Evolutionary conservation across 1,284 basidiomycete genomes (phyloP).

Genomic region (Boletus sp.): DNA sequence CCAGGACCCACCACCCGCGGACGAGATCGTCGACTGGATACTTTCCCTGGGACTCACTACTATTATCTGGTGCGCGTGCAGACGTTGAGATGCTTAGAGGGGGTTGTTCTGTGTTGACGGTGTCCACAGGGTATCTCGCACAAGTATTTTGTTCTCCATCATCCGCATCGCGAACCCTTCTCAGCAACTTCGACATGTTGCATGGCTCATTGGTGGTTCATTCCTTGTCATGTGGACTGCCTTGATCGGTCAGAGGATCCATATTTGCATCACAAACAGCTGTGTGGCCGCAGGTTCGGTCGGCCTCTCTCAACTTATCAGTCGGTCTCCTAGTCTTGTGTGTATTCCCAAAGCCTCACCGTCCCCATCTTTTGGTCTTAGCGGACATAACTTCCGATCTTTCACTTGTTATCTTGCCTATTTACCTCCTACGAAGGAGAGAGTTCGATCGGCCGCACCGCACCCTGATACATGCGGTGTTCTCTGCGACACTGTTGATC

Average conservation of each 20-base stretch:
- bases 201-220: conserved; percentile 14
- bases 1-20: not conserved
- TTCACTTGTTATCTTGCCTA: conserved; percentile 23
- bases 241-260: conserved; percentile 22
- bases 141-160: conserved; percentile 33
- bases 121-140: conserved; percentile 28
- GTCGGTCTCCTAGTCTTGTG: conserved; percentile 17
- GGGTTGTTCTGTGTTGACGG: conserved; percentile 1
- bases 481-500: conserved; percentile 27
- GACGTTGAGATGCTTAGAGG: not conserved
- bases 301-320: conserved; percentile 25
- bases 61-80: conserved; percentile 27
- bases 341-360: not conserved
- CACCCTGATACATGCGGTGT: conserved; percentile 25
- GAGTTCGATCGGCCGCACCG: conserved; percentile 19
- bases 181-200: conserved; percentile 10
- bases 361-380: not conserved
- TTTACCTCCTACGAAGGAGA: conserved; percentile 20
- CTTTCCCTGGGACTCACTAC: conserved; percentile 20
- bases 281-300: conserved; percentile 17
- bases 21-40: conserved; percentile 20
- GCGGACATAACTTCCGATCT: conserved; percentile 35
- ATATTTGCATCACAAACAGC: conserved; percentile 6
- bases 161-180: conserved; percentile 24
- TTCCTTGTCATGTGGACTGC: conserved; percentile 34